Percentiles rank a stretch among this genome's conserved stretches.
These are phyloP conservation scores for Lepidium africanum DNA, from an alignment of 345 rosid species.

Conservation along the genomic window DNA sequence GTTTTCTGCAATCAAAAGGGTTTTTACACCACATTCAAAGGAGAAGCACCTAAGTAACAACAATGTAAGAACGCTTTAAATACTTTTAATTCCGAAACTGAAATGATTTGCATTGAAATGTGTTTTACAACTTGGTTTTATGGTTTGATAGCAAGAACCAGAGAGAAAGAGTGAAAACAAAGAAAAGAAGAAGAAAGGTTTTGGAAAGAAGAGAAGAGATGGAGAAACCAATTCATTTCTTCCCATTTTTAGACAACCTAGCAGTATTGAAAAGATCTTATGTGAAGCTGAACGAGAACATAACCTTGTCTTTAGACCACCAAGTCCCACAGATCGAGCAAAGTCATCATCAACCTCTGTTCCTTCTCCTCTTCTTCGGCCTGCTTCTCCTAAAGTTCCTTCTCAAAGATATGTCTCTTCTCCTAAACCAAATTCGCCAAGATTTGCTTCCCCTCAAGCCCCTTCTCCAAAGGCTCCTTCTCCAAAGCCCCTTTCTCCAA, in stretches of 20 bases:
- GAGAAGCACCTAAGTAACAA: conserved; percentile 47
- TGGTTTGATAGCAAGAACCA: conserved; percentile 37
- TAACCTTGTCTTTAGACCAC: conserved; percentile 63
- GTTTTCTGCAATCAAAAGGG: conserved; percentile 91
- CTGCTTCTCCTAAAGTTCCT: conserved; percentile 47
- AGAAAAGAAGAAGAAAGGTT: conserved; percentile 77
- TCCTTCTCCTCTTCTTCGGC: conserved; percentile 29
- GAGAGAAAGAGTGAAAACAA: conserved; percentile 50
- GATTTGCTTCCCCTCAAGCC: conserved; percentile 22
- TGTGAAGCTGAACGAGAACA: conserved; percentile 93
- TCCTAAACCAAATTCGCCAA: conserved; percentile 42
- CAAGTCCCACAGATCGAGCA: conserved; percentile 36
- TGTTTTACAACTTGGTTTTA: neutral
- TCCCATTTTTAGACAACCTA: conserved; percentile 75
- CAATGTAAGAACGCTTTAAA: conserved; percentile 40
- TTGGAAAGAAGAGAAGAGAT: conserved; percentile 42
- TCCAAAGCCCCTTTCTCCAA: conserved; percentile 1
- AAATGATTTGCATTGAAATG: neutral
- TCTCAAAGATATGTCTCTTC: conserved; percentile 35
- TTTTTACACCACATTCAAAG: conserved; percentile 60
- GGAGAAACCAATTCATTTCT: conserved; percentile 78
- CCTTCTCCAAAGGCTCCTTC: conserved; percentile 32
- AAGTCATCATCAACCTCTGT: conserved; percentile 34
- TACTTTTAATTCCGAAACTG: neutral
- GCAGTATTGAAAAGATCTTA: conserved; percentile 87